Evolutionary conservation across 2,329 filamentous ascomycete genomes (phyloP).

Genomic region (Fusarium sp.): DNA sequence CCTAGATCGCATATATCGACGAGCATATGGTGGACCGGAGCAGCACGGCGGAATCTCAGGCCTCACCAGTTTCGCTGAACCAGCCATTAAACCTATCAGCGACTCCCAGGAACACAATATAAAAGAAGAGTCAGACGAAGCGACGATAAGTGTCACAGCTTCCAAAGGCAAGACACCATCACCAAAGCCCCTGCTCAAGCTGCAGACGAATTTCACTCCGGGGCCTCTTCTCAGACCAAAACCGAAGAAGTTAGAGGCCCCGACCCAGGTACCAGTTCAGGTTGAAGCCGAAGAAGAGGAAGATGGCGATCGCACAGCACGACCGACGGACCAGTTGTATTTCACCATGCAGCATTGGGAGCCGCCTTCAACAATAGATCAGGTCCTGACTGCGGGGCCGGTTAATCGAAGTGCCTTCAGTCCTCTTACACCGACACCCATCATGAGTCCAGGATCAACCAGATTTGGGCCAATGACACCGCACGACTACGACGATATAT

Average conservation of each 20-base stretch:
- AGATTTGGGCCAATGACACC: conserved; percentile 65
- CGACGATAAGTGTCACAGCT: conserved; percentile 44
- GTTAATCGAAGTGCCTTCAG: conserved; percentile 41
- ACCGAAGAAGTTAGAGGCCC: conserved; percentile 25
- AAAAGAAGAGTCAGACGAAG: conserved; percentile 42
- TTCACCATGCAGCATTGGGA: conserved; percentile 50
- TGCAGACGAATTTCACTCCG: conserved; percentile 59
- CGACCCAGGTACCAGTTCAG: neutral
- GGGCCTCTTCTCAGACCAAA: conserved; percentile 24
- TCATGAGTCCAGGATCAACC: conserved; percentile 41
- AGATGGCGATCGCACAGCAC: conserved; percentile 55
- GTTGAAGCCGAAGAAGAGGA: conserved; percentile 48
- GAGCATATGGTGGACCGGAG: conserved; percentile 65
- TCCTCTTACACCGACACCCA: conserved; percentile 40
- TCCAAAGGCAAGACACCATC: conserved; percentile 45
- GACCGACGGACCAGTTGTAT: conserved; percentile 50
- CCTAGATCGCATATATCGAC: conserved; percentile 67
- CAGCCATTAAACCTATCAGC: conserved; percentile 40
- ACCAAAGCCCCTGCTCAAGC: conserved; percentile 53
- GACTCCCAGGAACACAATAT: conserved; percentile 41
- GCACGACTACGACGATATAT: conserved; percentile 71
- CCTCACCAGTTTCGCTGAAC: conserved; percentile 46
- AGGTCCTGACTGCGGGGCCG: conserved; percentile 53
- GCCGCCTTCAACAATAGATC: conserved; percentile 57
- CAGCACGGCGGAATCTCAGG: conserved; percentile 61